Evolutionary conservation across 2,329 filamentous ascomycete genomes (phyloP).

Genomic region (Metarhizium sp.): DNA sequence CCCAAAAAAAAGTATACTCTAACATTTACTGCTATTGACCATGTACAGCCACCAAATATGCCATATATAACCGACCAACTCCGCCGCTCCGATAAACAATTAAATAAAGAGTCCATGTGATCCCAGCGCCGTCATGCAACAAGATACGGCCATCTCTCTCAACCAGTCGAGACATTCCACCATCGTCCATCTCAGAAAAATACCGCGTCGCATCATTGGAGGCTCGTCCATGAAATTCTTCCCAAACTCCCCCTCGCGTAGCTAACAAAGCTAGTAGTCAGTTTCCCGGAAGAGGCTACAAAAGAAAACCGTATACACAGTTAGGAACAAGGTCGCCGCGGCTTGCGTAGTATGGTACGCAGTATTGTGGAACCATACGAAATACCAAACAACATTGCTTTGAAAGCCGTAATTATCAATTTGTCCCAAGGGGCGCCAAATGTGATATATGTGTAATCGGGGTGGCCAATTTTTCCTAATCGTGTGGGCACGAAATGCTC

Average conservation of each 20-base stretch:
- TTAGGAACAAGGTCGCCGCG: not conserved
- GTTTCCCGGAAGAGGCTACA: not conserved
- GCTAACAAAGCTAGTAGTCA: not conserved
- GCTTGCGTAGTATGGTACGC: too few relatives aligned
- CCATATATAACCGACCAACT: constrained; percentile 20
- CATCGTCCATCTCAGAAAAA: not conserved
- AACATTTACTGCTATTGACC: not conserved
- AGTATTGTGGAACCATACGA: too few relatives aligned
- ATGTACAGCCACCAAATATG: constrained; percentile 13
- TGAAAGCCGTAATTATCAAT: too few relatives aligned
- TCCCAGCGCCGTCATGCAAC: not conserved
- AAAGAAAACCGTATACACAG: not conserved
- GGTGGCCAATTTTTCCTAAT: not conserved
- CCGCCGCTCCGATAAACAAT: constrained; percentile 19
- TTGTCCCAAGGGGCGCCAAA: too few relatives aligned
- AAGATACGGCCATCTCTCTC: not conserved
- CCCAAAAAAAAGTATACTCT: not conserved
- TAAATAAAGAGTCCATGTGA: constrained; percentile 10
- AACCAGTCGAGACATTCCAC: not conserved
- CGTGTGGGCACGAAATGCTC: not conserved
- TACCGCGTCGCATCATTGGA: constrained; percentile 17
- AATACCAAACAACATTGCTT: too few relatives aligned
- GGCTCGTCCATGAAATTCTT: constrained; percentile 9
- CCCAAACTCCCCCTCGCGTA: not conserved
- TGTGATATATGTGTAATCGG: not conserved